Evolutionary conservation across 2,329 filamentous ascomycete genomes (phyloP).

Genomic region (Stemphylium lycopersici): DNA sequence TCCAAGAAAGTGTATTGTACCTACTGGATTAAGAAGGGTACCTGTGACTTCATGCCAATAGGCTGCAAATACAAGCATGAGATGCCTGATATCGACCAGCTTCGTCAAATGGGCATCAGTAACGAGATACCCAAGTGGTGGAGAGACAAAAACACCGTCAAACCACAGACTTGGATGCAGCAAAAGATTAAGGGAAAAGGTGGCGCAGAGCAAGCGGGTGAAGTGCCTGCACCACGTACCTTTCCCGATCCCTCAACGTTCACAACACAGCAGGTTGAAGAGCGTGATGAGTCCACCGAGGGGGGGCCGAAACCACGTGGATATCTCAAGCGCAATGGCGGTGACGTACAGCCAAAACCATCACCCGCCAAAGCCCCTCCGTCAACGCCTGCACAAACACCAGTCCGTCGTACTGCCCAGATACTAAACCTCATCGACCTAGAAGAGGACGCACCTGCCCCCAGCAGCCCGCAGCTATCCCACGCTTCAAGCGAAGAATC

Average conservation of each 20-base stretch:
- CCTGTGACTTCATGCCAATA: slow-evolving; percentile 83
- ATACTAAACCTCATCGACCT: slow-evolving; percentile 17
- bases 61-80: slow-evolving; percentile 91
- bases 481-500: background rate
- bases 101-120: slow-evolving; percentile 71
- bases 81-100: slow-evolving; percentile 76
- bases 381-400: background rate
- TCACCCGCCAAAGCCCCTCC: background rate
- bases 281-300: background rate
- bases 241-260: slow-evolving; percentile 18
- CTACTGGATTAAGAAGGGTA: slow-evolving; percentile 86
- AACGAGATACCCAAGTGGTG: slow-evolving; percentile 62
- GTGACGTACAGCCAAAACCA: background rate
- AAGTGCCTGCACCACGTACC: background rate
- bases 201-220: background rate
- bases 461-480: slow-evolving; percentile 9
- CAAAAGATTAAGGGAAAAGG: slow-evolving; percentile 17
- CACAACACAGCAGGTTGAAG: background rate
- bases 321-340: background rate
- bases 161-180: slow-evolving; percentile 35
- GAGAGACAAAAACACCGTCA: slow-evolving; percentile 52
- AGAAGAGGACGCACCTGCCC: slow-evolving; percentile 8
- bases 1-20: slow-evolving; percentile 78
- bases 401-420: background rate
- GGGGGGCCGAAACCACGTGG: background rate